phyloP scores from a whole-genome alignment of 768 basidiomycete species.

The Leccinum fibrillosum region DNA sequence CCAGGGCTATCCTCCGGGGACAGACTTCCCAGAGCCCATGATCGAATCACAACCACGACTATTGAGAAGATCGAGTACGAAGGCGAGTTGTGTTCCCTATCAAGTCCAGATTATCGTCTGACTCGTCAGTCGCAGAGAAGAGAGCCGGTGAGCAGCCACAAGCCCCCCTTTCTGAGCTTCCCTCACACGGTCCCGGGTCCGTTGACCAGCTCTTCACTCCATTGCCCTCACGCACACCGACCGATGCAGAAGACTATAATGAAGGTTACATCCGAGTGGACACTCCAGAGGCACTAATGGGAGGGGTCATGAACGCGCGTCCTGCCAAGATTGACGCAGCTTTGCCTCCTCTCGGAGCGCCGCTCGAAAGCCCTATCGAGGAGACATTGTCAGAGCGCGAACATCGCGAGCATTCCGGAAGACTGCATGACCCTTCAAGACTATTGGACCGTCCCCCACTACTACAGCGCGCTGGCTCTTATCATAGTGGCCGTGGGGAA shows the following conservation, averaged over 20 bases:
- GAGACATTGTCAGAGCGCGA: constrained; percentile 26
- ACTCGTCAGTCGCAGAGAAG: constrained; percentile 25
- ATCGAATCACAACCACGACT: constrained; percentile 22
- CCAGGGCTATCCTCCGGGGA: constrained; percentile 27
- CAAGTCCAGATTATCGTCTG: constrained; percentile 2
- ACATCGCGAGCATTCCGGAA: constrained; percentile 15
- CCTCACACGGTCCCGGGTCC: constrained; percentile 2
- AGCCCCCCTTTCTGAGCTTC: constrained; percentile 2
- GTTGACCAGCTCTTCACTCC: constrained; percentile 29
- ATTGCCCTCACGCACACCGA: constrained; percentile 31
- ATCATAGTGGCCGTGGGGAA: constrained; percentile 19
- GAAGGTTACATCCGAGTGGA: constrained; percentile 32
- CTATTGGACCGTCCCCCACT: constrained; percentile 24
- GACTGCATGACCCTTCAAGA: constrained; percentile 20
- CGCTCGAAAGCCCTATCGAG: constrained; percentile 15
- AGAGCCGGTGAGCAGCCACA: constrained; percentile 26
- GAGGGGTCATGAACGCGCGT: constrained; percentile 31
- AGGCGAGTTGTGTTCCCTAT: constrained; percentile 16
- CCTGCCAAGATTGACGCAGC: constrained; percentile 22
- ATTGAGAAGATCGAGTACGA: constrained; percentile 27
- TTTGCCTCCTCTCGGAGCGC: constrained; percentile 23
- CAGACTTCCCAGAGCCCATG: constrained; percentile 22
- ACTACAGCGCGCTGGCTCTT: constrained; percentile 17
- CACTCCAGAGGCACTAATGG: constrained; percentile 30
- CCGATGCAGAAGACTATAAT: constrained; percentile 30